Conservation (phyloP, 805 yeast species). For the Saturnispora halmiae region DNA sequence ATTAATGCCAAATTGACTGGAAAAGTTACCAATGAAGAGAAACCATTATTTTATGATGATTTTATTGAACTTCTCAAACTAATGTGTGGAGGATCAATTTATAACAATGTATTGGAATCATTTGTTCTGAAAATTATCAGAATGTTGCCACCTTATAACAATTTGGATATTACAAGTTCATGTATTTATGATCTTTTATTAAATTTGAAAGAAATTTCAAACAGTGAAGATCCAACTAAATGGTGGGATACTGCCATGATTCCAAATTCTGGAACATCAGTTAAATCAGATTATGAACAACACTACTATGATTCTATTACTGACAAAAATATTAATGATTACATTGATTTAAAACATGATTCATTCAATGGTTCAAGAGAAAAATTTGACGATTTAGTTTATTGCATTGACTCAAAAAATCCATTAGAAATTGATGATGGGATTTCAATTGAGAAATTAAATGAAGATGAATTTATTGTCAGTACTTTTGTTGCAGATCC, state of each 20-base stretch:
- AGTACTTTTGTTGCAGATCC: conserved; percentile 86
- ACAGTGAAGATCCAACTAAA: conserved; percentile 39
- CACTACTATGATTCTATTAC: conserved; percentile 31
- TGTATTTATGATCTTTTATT: conserved; percentile 43
- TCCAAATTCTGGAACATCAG: conserved; percentile 36
- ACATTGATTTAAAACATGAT: conserved; percentile 17
- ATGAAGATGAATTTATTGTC: conserved; percentile 32
- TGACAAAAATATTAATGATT: conserved; percentile 15
- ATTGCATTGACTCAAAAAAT: conserved; percentile 70
- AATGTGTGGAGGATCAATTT: conserved; percentile 46
- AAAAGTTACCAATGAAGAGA: neutral
- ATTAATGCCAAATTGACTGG: conserved; percentile 13
- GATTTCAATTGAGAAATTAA: conserved; percentile 41
- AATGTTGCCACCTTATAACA: conserved; percentile 23
- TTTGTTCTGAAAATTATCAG: conserved; percentile 35
- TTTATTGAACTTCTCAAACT: conserved; percentile 41
- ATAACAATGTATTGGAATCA: conserved; percentile 41
- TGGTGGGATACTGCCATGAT: conserved; percentile 40
- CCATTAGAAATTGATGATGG: conserved; percentile 97
- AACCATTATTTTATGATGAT: conserved; percentile 29
- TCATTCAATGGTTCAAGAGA: neutral
- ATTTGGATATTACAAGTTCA: conserved; percentile 42
- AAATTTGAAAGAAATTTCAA: conserved; percentile 23
- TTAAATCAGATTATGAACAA: conserved; percentile 36
- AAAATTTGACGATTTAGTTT: conserved; percentile 38